A percentile compares a stretch with the other conserved stretches of the same genome.
These are phyloP conservation scores for Exophiala sp. DNA, from an alignment of 2,329 filamentous ascomycete genomes.

Conservation along the genomic window DNA sequence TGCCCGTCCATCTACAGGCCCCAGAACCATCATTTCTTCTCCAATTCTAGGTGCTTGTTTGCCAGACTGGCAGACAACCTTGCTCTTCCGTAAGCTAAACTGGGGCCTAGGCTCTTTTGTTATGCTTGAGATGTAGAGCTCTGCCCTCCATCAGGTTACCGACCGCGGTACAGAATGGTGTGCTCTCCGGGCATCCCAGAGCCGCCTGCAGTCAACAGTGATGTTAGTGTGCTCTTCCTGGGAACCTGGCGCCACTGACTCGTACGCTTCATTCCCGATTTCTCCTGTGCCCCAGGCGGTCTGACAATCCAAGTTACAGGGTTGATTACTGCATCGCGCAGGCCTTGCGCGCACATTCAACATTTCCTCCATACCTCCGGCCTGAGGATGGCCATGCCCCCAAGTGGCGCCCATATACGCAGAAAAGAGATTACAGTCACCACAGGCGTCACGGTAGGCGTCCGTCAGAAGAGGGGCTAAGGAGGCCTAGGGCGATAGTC, in stretches of 20 bases:
- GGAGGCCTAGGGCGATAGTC: background rate
- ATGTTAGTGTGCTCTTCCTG: background rate
- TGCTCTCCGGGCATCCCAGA: background rate
- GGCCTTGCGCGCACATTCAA: too few relatives aligned
- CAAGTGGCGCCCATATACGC: background rate
- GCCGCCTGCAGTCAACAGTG: background rate
- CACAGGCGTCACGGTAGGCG: slow-evolving; percentile 1
- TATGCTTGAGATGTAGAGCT: background rate
- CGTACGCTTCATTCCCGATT: too few relatives aligned
- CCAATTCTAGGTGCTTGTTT: slow-evolving; percentile 14
- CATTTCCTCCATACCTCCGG: too few relatives aligned
- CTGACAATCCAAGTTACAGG: background rate
- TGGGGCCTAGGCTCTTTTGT: slow-evolving; percentile 11
- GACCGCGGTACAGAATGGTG: background rate
- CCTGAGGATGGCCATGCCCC: background rate
- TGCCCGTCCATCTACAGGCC: background rate
- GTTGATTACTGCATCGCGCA: background rate
- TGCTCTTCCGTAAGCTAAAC: slow-evolving; percentile 18
- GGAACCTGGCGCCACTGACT: too few relatives aligned
- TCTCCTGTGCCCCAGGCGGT: background rate
- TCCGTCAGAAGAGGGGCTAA: background rate
- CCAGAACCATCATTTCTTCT: background rate
- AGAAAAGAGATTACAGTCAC: slow-evolving; percentile 2
- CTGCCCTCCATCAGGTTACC: background rate
- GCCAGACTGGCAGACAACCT: slow-evolving; percentile 10